Base-by-base conservation (phyloP, 306 rosid genomes). In the Carpinus viminea region DNA sequence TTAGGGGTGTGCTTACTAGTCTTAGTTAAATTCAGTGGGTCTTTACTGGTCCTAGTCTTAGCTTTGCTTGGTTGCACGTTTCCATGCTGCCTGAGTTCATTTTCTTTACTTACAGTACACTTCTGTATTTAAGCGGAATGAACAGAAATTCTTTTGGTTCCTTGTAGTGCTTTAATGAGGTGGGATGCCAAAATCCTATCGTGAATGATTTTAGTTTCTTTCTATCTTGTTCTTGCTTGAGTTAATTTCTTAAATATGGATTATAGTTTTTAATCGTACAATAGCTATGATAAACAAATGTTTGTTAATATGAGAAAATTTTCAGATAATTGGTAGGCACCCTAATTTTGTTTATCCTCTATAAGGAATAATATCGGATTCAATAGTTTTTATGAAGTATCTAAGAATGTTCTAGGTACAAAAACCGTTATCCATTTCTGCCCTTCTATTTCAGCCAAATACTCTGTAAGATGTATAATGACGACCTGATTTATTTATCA, bases 401-500 rank as follows among this genome's bases (percentile, higher is more conserved):
- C 34, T 66, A 28, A 11, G 20, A 46, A 59, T 74, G 28, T 70
- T 81, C 51, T 18, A 17, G 8, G 47, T 9, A 60, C 43, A 8
- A 57, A 38, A 26, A 52, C 4, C 13, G 18, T 16, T 45, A 7
- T 2, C 16, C 0, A 3, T 55, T 56, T 20, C 26, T 57, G 43
- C 10, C 16, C 5, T 24, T 7, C 12, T 31, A 57, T 66, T 7
- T n/a, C 53, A 64, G 8, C 12, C 78, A 15, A 10, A 43, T 52
- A 15, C n/a, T 24, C 4, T 7, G 46, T 73, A 66, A 41, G 43
- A 41, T 38, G 16, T 41, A 12, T 62, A 45, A 74, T 62, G 47
- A 74, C 9, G 26, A 18, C 61, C 24, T 65, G 57, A 72, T 20
- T 78, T 79, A 84, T 83, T 74, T 69, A 62, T 74, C 76, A 95